Base-by-base conservation (phyloP, 768 basidiomycete genomes). In the Calvatia gigantea region DNA sequence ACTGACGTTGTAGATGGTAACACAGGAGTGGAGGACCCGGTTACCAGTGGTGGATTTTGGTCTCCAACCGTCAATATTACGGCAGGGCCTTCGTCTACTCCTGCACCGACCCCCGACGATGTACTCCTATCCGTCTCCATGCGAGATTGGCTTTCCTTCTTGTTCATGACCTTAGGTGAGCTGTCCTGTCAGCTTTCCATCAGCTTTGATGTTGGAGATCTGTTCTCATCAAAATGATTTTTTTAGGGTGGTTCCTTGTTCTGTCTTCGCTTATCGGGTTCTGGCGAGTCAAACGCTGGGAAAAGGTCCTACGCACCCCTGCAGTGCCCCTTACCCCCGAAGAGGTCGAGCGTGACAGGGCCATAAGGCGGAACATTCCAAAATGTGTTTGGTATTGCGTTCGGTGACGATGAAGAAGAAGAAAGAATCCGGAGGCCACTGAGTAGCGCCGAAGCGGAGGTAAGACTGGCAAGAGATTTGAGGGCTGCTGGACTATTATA, bases 171-270 rank as follows among this genome's bases (percentile, higher is more conserved):
- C 1, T 62, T 94, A 42, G 95, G 87, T 87, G 45, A 50, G 75
- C 62, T 41, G 9, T 23, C 46, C 17, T 38, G 57, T 15, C 23
- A 12, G 39, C 33, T 6, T 38, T 46, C 19, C 32, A 27, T 17
- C 51, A 53, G 27, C 25, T 17, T 35, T 58, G 15, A 43, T 32
- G 42, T 38, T 45, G 38, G n/a, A n/a, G n/a, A n/a, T n/a, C n/a
- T n/a, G 19, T 59, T n/a, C 35, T 60, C 37, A 29, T 38, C 46
- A 35, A 28, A 54, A 89, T 86, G 91, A 9, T 96, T 94, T 93
- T 93, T 94, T 77, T 75, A 89, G 87, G 93, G 11, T 97, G 94
- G 94, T 94, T 96, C 78, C 75, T 98, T 21, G 76, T 98, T 29
- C 76, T 97, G 31, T 88, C 92, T 1, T 92, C 91, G 32, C 54